Evolutionary conservation across 352 stramenopile species (phyloP).

Genomic region (Phytophthora pseudosyringae): DNA sequence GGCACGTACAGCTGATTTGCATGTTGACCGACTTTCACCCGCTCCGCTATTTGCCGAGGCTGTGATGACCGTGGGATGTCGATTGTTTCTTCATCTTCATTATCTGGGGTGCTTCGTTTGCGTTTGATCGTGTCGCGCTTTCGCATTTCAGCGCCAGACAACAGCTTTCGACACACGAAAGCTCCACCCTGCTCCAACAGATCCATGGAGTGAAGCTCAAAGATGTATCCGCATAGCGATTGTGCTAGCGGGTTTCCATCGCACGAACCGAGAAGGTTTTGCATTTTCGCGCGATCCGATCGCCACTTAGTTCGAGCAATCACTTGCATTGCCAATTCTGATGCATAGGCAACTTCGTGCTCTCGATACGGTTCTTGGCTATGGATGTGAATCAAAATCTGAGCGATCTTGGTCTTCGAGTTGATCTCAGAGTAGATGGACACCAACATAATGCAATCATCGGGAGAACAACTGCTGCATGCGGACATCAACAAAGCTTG

Average conservation of each 20-base stretch:
- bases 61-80: conserved; percentile 23
- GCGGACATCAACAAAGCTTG: background rate
- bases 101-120: conserved; percentile 17
- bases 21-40: conserved; percentile 24
- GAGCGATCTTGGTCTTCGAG: conserved; percentile 4
- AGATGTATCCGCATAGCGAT: conserved; percentile 43
- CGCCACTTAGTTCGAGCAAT: no score
- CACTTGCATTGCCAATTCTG: no score
- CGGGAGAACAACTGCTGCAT: background rate
- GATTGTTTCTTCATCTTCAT: conserved; percentile 24
- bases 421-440: conserved; percentile 2
- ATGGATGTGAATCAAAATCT: background rate
- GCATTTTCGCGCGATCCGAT: no score
- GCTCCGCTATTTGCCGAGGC: conserved; percentile 24
- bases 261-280: no score
- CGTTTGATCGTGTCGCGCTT: conserved; percentile 6
- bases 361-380: background rate
- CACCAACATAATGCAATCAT: conserved; percentile 3
- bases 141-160: conserved; percentile 28
- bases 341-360: no score
- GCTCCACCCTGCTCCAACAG: conserved; percentile 34
- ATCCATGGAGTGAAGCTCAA: conserved; percentile 39
- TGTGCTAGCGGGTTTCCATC: conserved; percentile 31
- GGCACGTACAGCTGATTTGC: conserved; percentile 37
- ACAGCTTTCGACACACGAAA: conserved; percentile 26